These are phyloP conservation scores for Angomonas deanei DNA, from an alignment of 208 protist genomes.

Conservation along the genomic window DNA sequence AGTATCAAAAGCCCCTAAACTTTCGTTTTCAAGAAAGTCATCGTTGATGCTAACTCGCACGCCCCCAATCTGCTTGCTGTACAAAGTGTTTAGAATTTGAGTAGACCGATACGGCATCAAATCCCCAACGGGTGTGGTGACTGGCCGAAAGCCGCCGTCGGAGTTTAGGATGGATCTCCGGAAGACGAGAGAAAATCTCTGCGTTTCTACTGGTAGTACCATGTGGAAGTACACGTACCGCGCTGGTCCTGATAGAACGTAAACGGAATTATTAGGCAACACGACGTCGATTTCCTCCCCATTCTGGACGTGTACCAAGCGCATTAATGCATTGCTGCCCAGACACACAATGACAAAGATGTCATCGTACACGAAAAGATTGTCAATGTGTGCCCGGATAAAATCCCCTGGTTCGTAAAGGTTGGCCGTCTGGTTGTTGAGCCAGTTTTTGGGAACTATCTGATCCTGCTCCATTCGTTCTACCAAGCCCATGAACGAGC, in stretches of 20 bases:
- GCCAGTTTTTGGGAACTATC: constrained; percentile 62
- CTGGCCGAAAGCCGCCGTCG: constrained; percentile 69
- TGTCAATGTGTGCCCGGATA: constrained; percentile 87
- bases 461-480: constrained; percentile 77
- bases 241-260: constrained; percentile 83
- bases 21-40: constrained; percentile 65
- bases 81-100: constrained; percentile 81
- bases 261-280: constrained; percentile 75
- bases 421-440: constrained; percentile 88
- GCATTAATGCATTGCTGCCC: constrained; percentile 69
- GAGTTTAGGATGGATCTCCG: constrained; percentile 85
- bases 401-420: constrained; percentile 87
- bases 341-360: constrained; percentile 83
- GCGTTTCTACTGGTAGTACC: constrained; percentile 78
- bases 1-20: constrained; percentile 83
- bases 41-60: constrained; percentile 76
- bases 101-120: constrained; percentile 82
- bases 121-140: constrained; percentile 54
- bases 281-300: constrained; percentile 83
- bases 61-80: constrained; percentile 77
- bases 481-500: constrained; percentile 60
- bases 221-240: constrained; percentile 90
- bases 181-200: constrained; percentile 84
- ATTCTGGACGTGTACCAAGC: constrained; percentile 87
- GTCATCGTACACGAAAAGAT: constrained; percentile 89